Percentiles rank a stretch among this genome's conserved stretches.
Evolutionary conservation across 2,329 filamentous ascomycete genomes (phyloP).

Genomic region (Botryotinia calthae): DNA sequence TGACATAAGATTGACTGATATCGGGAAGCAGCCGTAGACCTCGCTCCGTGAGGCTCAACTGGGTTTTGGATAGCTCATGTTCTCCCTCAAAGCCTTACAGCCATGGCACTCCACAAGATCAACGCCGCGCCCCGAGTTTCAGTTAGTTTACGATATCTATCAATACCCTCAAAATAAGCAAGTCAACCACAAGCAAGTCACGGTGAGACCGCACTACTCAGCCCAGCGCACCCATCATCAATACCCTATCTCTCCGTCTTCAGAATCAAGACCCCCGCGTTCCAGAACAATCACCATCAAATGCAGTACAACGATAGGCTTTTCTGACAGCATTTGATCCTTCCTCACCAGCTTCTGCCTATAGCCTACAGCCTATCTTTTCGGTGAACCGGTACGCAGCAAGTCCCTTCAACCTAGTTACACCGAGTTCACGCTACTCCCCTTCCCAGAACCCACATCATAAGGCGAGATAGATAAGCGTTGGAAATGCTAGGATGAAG

Average conservation of each 20-base stretch:
- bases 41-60: not conserved
- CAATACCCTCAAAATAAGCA: not conserved
- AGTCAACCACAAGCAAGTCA: not conserved
- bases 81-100: not conserved
- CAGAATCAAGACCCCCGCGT: not conserved
- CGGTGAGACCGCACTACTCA: not conserved
- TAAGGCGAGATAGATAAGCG: not conserved
- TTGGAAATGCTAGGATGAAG: not conserved
- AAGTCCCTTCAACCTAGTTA: not conserved
- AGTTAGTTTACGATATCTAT: not conserved
- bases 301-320: not conserved
- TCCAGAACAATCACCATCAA: not conserved
- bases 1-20: not conserved
- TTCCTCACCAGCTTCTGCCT: not conserved
- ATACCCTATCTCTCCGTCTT: not conserved
- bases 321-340: not conserved
- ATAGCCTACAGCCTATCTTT: not conserved
- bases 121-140: not conserved
- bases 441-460: not conserved
- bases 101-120: not conserved
- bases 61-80: not conserved
- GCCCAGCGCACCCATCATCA: not conserved
- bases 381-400: not conserved
- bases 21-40: not conserved
- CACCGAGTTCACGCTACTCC: not conserved